Conservation (phyloP, 2,329 filamentous ascomycete genomes). For the Neonectria sp. region DNA sequence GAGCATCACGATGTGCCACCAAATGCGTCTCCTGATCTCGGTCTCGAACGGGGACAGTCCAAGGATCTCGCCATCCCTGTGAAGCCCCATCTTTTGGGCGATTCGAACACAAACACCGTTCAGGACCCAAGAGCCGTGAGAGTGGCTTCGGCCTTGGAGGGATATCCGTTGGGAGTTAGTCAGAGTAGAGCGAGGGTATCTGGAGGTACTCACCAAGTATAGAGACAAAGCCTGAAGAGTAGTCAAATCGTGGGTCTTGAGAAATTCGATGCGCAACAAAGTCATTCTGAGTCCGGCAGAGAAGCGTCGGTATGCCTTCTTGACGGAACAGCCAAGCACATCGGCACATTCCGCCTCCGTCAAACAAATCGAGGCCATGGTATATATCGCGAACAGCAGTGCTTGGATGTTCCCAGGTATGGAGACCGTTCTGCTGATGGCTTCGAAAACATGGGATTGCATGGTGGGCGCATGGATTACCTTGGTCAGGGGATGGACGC, state of each 20-base stretch:
- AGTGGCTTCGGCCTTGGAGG: constrained; percentile 14
- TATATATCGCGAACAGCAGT: constrained; percentile 22
- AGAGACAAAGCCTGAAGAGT: constrained; percentile 21
- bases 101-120: constrained; percentile 49
- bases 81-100: constrained; percentile 72
- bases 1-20: constrained; percentile 68
- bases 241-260: constrained; percentile 8
- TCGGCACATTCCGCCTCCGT: constrained; percentile 9
- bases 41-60: constrained; percentile 70
- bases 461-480: constrained; percentile 22
- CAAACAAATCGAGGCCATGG: constrained; percentile 9
- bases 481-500: constrained; percentile 27
- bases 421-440: background rate
- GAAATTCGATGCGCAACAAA: constrained; percentile 11
- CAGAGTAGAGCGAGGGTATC: background rate
- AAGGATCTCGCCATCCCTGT: constrained; percentile 68
- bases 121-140: constrained; percentile 18
- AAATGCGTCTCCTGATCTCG: constrained; percentile 73
- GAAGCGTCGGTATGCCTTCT: constrained; percentile 7
- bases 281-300: constrained; percentile 18
- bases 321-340: constrained; percentile 2
- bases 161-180: constrained; percentile 13
- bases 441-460: constrained; percentile 11
- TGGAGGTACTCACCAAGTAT: constrained; percentile 11
- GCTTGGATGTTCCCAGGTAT: constrained; percentile 12